Evolutionary conservation across 768 basidiomycete genomes (phyloP).

Genomic region (Phlegmacium glaucopus): DNA sequence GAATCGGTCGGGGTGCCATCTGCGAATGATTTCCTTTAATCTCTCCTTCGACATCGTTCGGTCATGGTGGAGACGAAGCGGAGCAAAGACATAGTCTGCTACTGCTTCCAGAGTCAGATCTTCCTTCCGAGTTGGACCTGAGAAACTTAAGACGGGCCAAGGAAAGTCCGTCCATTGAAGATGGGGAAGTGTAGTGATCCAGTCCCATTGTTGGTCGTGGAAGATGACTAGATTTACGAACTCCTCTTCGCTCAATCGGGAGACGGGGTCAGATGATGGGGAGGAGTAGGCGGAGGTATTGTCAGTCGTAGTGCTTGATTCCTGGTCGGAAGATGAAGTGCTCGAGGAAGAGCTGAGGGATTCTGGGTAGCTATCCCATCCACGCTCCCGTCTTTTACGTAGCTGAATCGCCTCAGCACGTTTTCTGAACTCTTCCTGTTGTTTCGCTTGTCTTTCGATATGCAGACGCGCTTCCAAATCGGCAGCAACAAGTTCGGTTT

Average conservation of each 20-base stretch:
- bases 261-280: slow-evolving; percentile 2
- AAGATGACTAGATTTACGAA: slow-evolving; percentile 18
- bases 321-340: slow-evolving; percentile 10
- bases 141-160: slow-evolving; percentile 22
- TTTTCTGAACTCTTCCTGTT: slow-evolving; percentile 22
- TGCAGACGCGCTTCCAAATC: slow-evolving; percentile 11
- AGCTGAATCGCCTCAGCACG: slow-evolving; percentile 19
- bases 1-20: slow-evolving; percentile 23
- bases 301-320: neutral
- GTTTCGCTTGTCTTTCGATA: slow-evolving; percentile 14
- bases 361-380: slow-evolving; percentile 7
- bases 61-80: slow-evolving; percentile 13
- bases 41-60: slow-evolving; percentile 14
- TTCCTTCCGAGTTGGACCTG: slow-evolving; percentile 12
- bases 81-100: slow-evolving; percentile 17
- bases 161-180: slow-evolving; percentile 23
- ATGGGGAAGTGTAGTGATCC: slow-evolving; percentile 14
- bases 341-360: slow-evolving; percentile 10
- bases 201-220: slow-evolving; percentile 24
- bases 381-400: slow-evolving; percentile 10
- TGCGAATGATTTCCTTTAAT: slow-evolving; percentile 17
- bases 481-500: neutral
- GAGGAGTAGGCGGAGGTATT: neutral
- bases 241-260: slow-evolving; percentile 16
- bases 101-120: slow-evolving; percentile 18